Base-by-base conservation (phyloP, 1,139 yeast genomes). In the Saccharomyces hybrid region DNA sequence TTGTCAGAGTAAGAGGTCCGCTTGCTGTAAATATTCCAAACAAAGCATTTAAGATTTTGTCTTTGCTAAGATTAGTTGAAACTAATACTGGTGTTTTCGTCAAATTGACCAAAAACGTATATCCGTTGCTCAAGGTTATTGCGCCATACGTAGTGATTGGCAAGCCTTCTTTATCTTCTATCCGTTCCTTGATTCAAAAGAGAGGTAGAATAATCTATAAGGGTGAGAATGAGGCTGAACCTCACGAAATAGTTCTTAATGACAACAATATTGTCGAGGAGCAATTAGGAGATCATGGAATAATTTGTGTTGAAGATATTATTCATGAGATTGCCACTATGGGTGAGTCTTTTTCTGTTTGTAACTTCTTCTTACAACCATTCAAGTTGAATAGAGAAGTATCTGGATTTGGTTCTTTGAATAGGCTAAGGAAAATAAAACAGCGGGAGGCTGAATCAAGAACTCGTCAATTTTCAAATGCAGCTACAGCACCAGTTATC, bases 191-290 rank as follows among this genome's bases (percentile, higher is more conserved):
- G 59, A 77, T 86, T 65, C 91, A 85, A 70, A 86, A 86, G 73
- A 81, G 93, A 77, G 87, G 89, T 23, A 78, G 81, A 54, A 78
- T 84, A 49, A 70, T 75, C 57, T 67, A 75, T 52, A 67, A 69
- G 51, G 55, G 62, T 46, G 58, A 58, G 14, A 78, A 72, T 31
- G 73, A 72, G 8, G 70, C 65, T 14, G 72, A 73, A 51, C 68
- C 69, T 6, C 69, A 72, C 48, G 70, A 71, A 50, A 67, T 79
- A 48, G 78, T 81, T 59, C 73, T 86, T 63, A 87, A 86, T 67
- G 88, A 84, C 70, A 86, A 86, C 73, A 84, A 81, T 62, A 72
- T 82, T 48, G 85, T 86, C 51, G 95, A 86, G 73, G 90, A 86
- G 63, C 75, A 77, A 66, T 76, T 86, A 58, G 91, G 88, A 32